Evolutionary conservation across 2,329 filamentous ascomycete genomes (phyloP), one percentile per base, ranked within the genome.

Genomic region (Paradendryphiella salina): DNA sequence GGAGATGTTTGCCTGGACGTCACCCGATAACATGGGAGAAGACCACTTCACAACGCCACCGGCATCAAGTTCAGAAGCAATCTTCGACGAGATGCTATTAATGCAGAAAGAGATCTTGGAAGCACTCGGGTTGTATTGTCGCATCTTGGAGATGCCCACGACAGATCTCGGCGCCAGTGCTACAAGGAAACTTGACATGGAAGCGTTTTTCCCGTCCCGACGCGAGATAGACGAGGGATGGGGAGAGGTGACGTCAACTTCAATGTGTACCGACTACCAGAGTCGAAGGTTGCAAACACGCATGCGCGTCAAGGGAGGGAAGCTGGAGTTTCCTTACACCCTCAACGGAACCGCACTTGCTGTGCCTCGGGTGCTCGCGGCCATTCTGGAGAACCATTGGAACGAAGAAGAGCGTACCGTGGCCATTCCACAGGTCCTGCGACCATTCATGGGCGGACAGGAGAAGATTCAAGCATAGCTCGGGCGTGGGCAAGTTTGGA

Each of bases 261-360:
- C 89, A 57, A 86, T 93, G 63, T 99, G 94, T 75, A 94, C 90
- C 1, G 94, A 99, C 73, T 99, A 97, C 75, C 94, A 99, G 77
- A 88, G 83, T 20, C 82, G 94, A 21, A 82, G 94, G 13, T 78
- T 99, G 29, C 86, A 84, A 21, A 96, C 94, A 11, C 82, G 88
- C 33, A 78, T 89, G 37, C 85, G 86, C 56, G 56, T 80, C 10
- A 75, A 75, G 33, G 59, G 49, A 8, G 69, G 70, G n/a, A 84
- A 81, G 67, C 75, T 87, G 33, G 79, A 80, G 1, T 97, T 90
- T 71, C 90, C 92, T 11, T 90, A 89, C 76, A 99, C 94, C 0
- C 80, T 96, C 31, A 99, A 99, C 70, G 95, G 93, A 0, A 99
- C 94, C 1, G 94, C 93, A 0, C 79, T 97, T 64, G 94, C 94